Conservation (phyloP, 2,329 filamentous ascomycete species). For the Dothistroma septosporum region DNA sequence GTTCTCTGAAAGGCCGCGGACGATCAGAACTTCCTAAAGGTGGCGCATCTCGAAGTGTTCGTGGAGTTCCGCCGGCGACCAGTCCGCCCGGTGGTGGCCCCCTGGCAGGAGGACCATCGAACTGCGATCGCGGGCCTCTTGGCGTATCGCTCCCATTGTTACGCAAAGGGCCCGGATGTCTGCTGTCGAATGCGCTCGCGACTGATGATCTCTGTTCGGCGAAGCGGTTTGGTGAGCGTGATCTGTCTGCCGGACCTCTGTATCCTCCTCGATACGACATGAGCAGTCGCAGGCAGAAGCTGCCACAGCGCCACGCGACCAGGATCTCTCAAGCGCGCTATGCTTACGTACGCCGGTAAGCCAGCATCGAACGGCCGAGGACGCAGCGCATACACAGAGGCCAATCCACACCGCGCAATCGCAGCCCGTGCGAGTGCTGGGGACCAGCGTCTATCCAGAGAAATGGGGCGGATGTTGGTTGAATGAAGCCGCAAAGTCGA, state of each 20-base stretch:
- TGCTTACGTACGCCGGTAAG: background rate
- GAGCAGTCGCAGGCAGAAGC: conserved; percentile 6
- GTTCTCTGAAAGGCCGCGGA: conserved; percentile 54
- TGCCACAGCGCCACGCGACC: conserved; percentile 5
- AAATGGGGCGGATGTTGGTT: background rate
- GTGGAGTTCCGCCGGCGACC: conserved; percentile 53
- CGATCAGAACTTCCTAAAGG: conserved; percentile 56
- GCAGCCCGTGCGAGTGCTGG: background rate
- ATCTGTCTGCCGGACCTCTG: conserved; percentile 52
- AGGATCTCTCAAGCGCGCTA: background rate
- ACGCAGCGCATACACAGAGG: background rate
- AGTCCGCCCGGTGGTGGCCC: conserved; percentile 42
- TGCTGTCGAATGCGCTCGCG: conserved; percentile 34
- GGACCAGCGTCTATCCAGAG: background rate
- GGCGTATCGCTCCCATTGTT: conserved; percentile 58
- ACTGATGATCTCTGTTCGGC: conserved; percentile 66
- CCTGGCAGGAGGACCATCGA: conserved; percentile 54
- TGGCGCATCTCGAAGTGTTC: conserved; percentile 51
- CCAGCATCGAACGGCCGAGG: background rate
- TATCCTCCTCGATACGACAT: conserved; percentile 25
- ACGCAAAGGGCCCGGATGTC: conserved; percentile 25
- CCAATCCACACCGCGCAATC: background rate
- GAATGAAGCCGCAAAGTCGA: background rate
- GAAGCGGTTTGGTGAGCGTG: conserved; percentile 68
- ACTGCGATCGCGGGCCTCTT: conserved; percentile 73